phyloP scores from a whole-genome alignment of 2,329 filamentous ascomycete species.

The Fonsecaea multimorphosa region DNA sequence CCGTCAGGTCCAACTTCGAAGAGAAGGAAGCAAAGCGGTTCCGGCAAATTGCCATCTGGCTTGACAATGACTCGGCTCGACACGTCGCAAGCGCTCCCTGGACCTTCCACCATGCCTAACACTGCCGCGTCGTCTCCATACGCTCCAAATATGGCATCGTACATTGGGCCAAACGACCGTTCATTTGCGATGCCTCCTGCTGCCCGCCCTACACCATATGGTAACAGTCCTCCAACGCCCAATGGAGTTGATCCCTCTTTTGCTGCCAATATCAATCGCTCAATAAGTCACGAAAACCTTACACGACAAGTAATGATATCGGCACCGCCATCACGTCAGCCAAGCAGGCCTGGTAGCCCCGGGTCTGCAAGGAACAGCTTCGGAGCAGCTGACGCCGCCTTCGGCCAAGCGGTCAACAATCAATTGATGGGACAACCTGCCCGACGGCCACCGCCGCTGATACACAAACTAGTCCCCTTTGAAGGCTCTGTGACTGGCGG shows the following conservation, averaged over 20 bases:
- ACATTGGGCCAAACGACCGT: constrained; percentile 51
- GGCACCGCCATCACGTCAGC: constrained; percentile 72
- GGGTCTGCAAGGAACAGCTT: constrained; percentile 54
- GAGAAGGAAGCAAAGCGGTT: constrained; percentile 79
- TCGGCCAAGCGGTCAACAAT: constrained; percentile 42
- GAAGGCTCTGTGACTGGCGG: constrained; percentile 83
- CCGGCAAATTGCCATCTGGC: constrained; percentile 71
- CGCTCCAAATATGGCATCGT: constrained; percentile 47
- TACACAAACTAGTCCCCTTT: constrained; percentile 81
- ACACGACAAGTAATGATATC: constrained; percentile 71
- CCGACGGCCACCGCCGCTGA: constrained; percentile 65
- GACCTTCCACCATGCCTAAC: constrained; percentile 46
- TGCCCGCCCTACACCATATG: constrained; percentile 56
- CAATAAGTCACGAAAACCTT: constrained; percentile 70
- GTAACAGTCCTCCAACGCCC: constrained; percentile 69
- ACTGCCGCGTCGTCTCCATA: constrained; percentile 51
- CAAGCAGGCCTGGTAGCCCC: constrained; percentile 80
- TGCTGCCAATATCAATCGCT: constrained; percentile 63
- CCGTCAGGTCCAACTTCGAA: constrained; percentile 72
- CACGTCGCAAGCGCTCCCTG: constrained; percentile 51
- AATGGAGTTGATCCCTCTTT: constrained; percentile 67
- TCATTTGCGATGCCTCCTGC: constrained; percentile 54
- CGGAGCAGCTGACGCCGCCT: constrained; percentile 47
- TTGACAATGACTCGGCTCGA: constrained; percentile 84
- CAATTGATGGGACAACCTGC: constrained; percentile 48